Evolutionary conservation across 192 early-diverging fungal genomes (phyloP), one percentile per base, ranked within the genome.

Genomic region (Entrophospora sp.): DNA sequence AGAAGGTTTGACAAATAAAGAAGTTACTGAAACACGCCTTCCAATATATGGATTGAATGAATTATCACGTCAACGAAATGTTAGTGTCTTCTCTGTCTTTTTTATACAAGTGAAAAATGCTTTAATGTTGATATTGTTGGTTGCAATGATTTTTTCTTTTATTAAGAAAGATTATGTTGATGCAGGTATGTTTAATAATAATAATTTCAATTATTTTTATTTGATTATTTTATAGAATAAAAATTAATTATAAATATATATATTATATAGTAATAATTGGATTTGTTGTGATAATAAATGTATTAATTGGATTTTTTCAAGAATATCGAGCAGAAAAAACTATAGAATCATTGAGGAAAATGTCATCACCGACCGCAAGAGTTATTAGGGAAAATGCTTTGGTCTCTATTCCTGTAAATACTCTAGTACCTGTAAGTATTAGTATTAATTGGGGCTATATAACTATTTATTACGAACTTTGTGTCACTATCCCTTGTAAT

Each of bases 311-410:
- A 12, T 95, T 96, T 64, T 71, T 83, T 18, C 95, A 98, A 77
- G 95, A 98, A 71, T 96, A 83, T 76, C 87, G 88, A 59, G 94
- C 95, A 4, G 93, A 90, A 69, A 87, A 92, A 64, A 93, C 95
- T 9, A 84, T 98, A 85, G 94, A 98, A 66, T 90, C 95, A 28
- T 78, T 98, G 42, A 79, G 92, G 44, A 87, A 89, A 37, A 81
- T 98, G 78, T 83, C 87, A 6, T 93, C 94, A 16, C 93, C 94
- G 1, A 87, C 89, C 49, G 85, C 88, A 22, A 84, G 82, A 35
- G 94, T 98, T 28, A 76, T 98, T 70, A 90, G 95, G 52, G 87
- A 89, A 56, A 91, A 91, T 7, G 78, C 80, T 34, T 80, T 85
- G 70, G 75, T 81, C 24, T 81, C 82, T 14, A 77, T 96, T 42